Conservation (phyloP, 768 basidiomycete genomes). For the Boletus reticulatus region DNA sequence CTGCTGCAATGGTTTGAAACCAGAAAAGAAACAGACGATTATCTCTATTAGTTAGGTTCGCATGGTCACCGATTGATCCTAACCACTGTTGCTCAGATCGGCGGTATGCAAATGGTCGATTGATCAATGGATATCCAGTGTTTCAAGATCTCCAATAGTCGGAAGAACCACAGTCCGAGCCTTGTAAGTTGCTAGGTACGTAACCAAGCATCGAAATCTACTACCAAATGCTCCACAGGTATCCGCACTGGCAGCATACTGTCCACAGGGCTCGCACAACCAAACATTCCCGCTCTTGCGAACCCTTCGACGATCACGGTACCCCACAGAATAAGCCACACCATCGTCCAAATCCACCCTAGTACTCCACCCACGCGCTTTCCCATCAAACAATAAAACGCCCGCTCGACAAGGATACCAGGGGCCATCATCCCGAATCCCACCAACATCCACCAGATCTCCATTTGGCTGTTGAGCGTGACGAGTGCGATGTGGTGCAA, state of each 20-base stretch:
- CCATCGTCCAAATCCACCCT: not conserved
- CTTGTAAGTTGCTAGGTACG: not conserved
- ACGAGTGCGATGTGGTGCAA: not conserved
- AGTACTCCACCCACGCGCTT: not conserved
- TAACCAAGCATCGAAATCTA: not conserved
- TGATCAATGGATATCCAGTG: too few relatives aligned
- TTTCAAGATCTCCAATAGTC: too few relatives aligned
- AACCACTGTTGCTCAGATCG: too few relatives aligned
- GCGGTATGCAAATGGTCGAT: too few relatives aligned
- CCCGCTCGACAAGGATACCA: not conserved
- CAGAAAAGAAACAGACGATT: too few relatives aligned
- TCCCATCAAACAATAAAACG: not conserved
- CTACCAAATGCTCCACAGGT: not conserved
- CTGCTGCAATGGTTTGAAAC: too few relatives aligned
- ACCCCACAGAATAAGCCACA: not conserved
- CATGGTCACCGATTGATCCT: too few relatives aligned
- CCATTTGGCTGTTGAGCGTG: not conserved
- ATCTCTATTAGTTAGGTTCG: too few relatives aligned
- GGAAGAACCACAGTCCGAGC: too few relatives aligned
- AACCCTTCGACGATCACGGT: not conserved
- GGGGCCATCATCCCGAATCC: slow-evolving; percentile 1
- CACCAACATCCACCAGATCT: not conserved
- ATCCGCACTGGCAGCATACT: not conserved
- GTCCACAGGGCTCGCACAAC: not conserved
- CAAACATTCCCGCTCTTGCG: not conserved